Percentiles rank a stretch among this genome's conserved stretches.
phyloP scores from a whole-genome alignment of 2,329 filamentous ascomycete species.

The Apiospora phragmitis region DNA sequence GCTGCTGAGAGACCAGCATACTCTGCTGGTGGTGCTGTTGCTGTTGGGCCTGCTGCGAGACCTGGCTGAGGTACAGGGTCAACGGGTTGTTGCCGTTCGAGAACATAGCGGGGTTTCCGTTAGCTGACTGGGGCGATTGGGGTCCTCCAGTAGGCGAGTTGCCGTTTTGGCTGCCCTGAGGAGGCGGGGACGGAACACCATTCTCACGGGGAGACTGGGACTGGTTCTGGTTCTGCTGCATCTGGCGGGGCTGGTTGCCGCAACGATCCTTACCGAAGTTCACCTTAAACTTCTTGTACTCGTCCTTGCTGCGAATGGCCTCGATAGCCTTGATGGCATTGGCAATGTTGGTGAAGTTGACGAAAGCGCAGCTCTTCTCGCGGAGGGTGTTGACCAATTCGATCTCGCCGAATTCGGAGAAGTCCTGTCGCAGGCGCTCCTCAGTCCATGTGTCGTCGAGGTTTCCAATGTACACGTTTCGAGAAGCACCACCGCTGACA shows the following conservation, averaged over 20 bases:
- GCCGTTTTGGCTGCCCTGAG: constrained; percentile 61
- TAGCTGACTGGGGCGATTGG: constrained; percentile 56
- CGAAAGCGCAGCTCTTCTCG: constrained; percentile 99
- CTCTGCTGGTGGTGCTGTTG: constrained; percentile 77
- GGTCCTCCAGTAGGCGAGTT: constrained; percentile 53
- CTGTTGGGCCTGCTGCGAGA: constrained; percentile 70
- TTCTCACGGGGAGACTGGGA: constrained; percentile 65
- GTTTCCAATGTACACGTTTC: constrained; percentile 98
- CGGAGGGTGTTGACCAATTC: constrained; percentile 94
- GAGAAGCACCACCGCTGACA: constrained; percentile 94
- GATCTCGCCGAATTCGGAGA: constrained; percentile 96
- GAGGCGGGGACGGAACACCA: constrained; percentile 56
- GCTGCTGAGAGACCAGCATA: constrained; percentile 73
- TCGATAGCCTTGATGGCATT: constrained; percentile 99
- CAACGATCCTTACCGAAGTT: constrained; percentile 99
- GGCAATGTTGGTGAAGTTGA: constrained; percentile 99
- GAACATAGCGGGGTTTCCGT: constrained; percentile 66
- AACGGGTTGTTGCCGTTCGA: constrained; percentile 85
- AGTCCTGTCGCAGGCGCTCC: constrained; percentile 92
- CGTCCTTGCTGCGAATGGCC: constrained; percentile 88
- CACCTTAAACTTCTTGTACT: constrained; percentile 98
- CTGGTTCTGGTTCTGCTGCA: constrained; percentile 62
- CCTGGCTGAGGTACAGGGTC: constrained; percentile 89
- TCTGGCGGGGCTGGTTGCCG: constrained; percentile 91
- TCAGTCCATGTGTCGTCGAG: constrained; percentile 97